Evolutionary conservation across 78 protist species (phyloP).

Genomic region (Planoprotostelium fungivorum): DNA sequence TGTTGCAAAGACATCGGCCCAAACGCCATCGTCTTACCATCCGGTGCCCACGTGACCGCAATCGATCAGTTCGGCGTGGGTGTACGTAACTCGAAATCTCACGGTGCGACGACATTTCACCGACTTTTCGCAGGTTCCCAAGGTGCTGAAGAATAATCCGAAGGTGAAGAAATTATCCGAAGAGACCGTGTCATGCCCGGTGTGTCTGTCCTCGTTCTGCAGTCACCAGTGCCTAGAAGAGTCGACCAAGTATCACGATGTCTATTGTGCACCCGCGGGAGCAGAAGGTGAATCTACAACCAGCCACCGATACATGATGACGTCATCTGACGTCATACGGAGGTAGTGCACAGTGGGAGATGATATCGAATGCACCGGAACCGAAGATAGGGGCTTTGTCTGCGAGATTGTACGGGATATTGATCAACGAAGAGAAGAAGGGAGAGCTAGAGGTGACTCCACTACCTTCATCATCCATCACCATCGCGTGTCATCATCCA

Average conservation of each 20-base stretch:
- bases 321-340: background rate
- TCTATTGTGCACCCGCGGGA: background rate
- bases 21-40: background rate
- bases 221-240: background rate
- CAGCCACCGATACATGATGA: too few species aligned
- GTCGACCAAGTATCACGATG: background rate
- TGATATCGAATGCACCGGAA: background rate
- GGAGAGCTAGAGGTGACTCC: background rate
- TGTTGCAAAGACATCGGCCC: background rate
- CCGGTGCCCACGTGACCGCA: background rate
- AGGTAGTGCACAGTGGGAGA: background rate
- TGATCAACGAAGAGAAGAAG: background rate
- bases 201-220: background rate
- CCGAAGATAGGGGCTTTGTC: background rate
- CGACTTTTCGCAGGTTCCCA: background rate
- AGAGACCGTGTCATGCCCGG: background rate
- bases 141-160: background rate
- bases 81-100: background rate
- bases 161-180: background rate
- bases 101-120: background rate
- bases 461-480: too few species aligned
- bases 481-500: too few species aligned
- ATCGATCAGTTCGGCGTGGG: background rate
- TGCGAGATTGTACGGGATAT: background rate
- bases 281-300: background rate